Evolutionary conservation across 257 asterid genomes (phyloP).

Genomic region (Solanum chiquidenum): DNA sequence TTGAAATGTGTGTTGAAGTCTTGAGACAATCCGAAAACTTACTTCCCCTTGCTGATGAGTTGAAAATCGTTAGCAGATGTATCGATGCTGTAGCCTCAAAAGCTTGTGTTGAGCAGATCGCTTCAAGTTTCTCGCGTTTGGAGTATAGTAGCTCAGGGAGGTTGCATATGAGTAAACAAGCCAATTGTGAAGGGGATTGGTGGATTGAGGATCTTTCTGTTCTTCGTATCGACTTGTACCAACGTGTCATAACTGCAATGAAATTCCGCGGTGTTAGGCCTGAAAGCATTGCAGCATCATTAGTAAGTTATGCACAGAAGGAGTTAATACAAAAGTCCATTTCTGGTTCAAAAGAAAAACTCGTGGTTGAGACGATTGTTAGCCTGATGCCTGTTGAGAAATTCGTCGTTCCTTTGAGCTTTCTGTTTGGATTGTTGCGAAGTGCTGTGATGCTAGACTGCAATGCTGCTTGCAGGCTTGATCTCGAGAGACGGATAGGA

Average conservation of each 20-base stretch:
- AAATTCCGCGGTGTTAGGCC: constrained; percentile 92
- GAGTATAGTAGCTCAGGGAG: constrained; percentile 92
- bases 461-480: constrained; percentile 51
- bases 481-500: constrained; percentile 83
- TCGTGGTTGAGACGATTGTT: constrained; percentile 77
- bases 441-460: constrained; percentile 81
- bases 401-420: constrained; percentile 59
- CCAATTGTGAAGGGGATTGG: constrained; percentile 78
- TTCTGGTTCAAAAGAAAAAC: constrained; percentile 36
- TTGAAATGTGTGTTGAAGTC: constrained; percentile 83
- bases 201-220: constrained; percentile 88
- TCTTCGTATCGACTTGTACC: constrained; percentile 62
- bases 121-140: constrained; percentile 85
- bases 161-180: constrained; percentile 77
- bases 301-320: constrained; percentile 73
- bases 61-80: constrained; percentile 50
- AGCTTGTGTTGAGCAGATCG: constrained; percentile 94
- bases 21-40: constrained; percentile 67
- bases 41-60: constrained; percentile 86
- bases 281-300: constrained; percentile 83
- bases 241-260: constrained; percentile 69
- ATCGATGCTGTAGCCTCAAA: constrained; percentile 82
- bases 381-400: constrained; percentile 81
- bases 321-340: constrained; percentile 53
- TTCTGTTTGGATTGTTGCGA: constrained; percentile 69